phyloP scores from a whole-genome alignment of 805 yeast genomes.

The Ogataea pini region DNA sequence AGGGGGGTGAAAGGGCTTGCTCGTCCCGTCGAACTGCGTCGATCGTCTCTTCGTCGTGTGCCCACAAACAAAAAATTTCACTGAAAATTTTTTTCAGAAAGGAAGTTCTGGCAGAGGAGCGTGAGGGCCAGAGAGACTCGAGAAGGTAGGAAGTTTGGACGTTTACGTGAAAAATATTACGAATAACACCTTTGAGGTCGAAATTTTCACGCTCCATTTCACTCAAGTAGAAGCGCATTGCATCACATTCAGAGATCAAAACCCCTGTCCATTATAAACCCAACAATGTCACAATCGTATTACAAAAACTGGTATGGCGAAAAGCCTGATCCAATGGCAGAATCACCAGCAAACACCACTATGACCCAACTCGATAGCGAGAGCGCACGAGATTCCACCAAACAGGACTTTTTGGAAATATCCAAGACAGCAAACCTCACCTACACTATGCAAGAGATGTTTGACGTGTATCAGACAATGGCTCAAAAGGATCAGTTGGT shows the following conservation, averaged over 20 bases:
- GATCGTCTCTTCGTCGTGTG: background rate
- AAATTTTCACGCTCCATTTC: background rate
- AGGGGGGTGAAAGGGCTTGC: no score
- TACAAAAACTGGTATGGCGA: conserved; percentile 33
- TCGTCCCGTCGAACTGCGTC: no score
- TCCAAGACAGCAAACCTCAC: conserved; percentile 16
- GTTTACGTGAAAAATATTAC: background rate
- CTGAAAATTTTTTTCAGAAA: conserved; percentile 7
- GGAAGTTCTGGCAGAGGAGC: conserved; percentile 6
- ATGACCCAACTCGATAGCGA: background rate
- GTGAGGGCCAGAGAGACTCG: background rate
- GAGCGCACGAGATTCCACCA: background rate
- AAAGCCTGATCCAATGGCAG: conserved; percentile 6
- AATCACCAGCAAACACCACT: conserved; percentile 1
- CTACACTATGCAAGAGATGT: conserved; percentile 54
- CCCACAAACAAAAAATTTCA: conserved; percentile 8
- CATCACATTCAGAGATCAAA: background rate
- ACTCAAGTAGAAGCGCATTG: background rate
- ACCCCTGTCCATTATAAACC: background rate
- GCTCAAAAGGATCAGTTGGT: conserved; percentile 32
- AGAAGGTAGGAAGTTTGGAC: background rate
- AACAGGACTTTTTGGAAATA: background rate
- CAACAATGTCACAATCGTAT: conserved; percentile 35
- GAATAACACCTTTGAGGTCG: background rate
- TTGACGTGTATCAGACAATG: conserved; percentile 50